These are phyloP conservation scores for Stagonosporopsis rhizophila DNA, from an alignment of 2,329 filamentous ascomycete genomes.

Conservation along the genomic window DNA sequence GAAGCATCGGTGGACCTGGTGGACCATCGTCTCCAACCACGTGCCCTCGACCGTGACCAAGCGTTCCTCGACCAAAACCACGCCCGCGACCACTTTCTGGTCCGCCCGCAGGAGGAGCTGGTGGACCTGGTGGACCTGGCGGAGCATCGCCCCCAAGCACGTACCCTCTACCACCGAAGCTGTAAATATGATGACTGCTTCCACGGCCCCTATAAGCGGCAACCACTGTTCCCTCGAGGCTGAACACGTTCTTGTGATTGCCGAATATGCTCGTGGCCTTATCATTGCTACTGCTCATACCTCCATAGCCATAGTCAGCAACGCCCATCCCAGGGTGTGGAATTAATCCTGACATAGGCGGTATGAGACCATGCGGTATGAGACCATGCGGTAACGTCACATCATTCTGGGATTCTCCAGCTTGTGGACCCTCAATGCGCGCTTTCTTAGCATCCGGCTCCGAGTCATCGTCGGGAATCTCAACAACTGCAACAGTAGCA, in stretches of 20 bases:
- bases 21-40: not conserved
- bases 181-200: not conserved
- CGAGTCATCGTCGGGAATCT: not conserved
- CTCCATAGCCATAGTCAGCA: not conserved
- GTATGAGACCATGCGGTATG: too few relatives aligned
- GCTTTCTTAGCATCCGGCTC: constrained; percentile 8
- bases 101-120: not conserved
- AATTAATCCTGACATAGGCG: too few relatives aligned
- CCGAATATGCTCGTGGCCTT: not conserved
- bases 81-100: not conserved
- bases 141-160: not conserved
- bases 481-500: constrained; percentile 4
- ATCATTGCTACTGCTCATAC: not conserved
- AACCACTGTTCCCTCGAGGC: too few relatives aligned
- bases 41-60: constrained; percentile 4
- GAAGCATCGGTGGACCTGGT: not conserved
- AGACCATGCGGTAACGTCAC: too few relatives aligned
- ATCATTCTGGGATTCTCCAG: not conserved
- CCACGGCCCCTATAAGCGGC: not conserved
- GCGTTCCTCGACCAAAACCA: not conserved
- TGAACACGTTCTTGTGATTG: not conserved
- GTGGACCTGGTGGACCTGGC: not conserved
- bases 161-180: constrained; percentile 1
- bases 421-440: not conserved
- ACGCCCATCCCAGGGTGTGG: not conserved